phyloP scores from a whole-genome alignment of 805 yeast genomes.

The Wickerhamiella sergipiensis region DNA sequence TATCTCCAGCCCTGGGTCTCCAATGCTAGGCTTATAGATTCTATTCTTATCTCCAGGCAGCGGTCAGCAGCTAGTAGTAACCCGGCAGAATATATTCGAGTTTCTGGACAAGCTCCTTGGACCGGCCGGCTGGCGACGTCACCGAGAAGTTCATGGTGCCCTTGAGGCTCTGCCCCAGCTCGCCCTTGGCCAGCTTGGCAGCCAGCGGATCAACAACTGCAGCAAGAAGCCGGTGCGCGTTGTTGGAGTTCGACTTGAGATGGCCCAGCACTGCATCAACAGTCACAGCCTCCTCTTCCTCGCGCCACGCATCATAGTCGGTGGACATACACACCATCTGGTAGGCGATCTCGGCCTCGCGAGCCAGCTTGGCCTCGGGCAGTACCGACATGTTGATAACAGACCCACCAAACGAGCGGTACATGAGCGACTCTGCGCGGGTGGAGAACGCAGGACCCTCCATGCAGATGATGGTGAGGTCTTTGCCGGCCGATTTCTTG shows the following conservation, averaged over 20 bases:
- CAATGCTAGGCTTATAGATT: too few species aligned
- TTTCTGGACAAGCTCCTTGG: constrained; percentile 57
- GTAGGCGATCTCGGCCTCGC: constrained; percentile 93
- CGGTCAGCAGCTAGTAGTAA: not conserved
- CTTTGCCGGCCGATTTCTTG: constrained; percentile 46
- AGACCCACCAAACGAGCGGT: constrained; percentile 79
- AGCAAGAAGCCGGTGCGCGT: constrained; percentile 69
- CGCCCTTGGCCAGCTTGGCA: constrained; percentile 40
- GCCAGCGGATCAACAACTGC: constrained; percentile 56
- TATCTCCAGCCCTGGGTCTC: too few species aligned
- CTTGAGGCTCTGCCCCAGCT: constrained; percentile 53
- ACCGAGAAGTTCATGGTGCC: constrained; percentile 75
- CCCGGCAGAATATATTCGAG: constrained; percentile 75
- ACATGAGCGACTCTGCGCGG: constrained; percentile 85
- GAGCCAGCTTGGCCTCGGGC: constrained; percentile 95
- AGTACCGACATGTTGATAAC: constrained; percentile 94
- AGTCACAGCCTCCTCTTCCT: constrained; percentile 87
- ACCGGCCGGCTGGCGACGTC: constrained; percentile 61
- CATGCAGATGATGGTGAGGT: constrained; percentile 85
- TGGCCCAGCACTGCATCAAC: constrained; percentile 95
- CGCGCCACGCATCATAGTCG: constrained; percentile 98
- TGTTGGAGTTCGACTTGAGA: constrained; percentile 70
- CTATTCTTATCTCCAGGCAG: not conserved
- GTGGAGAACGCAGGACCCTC: constrained; percentile 98
- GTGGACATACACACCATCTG: constrained; percentile 99